Evolutionary conservation across 805 yeast genomes (phyloP).

Genomic region (Saccharomycopsis sp.): DNA sequence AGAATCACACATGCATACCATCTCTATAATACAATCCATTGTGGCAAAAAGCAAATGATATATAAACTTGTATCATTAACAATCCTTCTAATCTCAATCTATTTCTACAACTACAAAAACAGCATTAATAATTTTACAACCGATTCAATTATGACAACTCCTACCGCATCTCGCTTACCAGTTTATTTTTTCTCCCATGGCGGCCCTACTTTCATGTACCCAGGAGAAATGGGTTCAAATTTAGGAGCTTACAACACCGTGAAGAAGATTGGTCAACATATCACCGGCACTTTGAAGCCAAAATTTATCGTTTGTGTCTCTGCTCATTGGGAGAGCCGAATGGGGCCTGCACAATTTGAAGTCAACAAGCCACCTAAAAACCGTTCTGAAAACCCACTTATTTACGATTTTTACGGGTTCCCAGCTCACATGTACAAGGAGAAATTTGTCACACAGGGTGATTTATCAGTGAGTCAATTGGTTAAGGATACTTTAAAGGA

Average conservation of each 20-base stretch:
- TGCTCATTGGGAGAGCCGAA: conserved; percentile 67
- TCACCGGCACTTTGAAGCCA: conserved; percentile 48
- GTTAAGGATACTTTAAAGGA: conserved; percentile 35
- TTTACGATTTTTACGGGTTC: conserved; percentile 73
- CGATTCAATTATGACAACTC: conserved; percentile 22
- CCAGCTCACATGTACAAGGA: conserved; percentile 59
- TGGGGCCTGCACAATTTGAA: conserved; percentile 16
- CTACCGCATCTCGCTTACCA: conserved; percentile 35
- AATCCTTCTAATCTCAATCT: too few relatives aligned
- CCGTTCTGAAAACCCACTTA: conserved; percentile 41
- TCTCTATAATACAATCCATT: too few relatives aligned
- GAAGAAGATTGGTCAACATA: conserved; percentile 42
- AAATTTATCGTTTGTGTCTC: conserved; percentile 60
- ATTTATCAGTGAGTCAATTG: conserved; percentile 36
- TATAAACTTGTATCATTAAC: too few relatives aligned
- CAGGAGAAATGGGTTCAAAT: conserved; percentile 43
- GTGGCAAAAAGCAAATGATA: too few relatives aligned
- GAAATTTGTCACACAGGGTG: conserved; percentile 47
- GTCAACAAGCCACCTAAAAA: conserved; percentile 9
- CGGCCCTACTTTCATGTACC: conserved; percentile 71
- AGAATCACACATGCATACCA: too few relatives aligned
- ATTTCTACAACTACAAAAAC: too few relatives aligned
- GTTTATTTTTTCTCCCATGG: conserved; percentile 74
- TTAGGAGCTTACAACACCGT: conserved; percentile 53
- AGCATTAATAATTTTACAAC: too few relatives aligned